Conservation (phyloP, 495 filamentous ascomycete species). For the Penicillium psychrofluorescens region DNA sequence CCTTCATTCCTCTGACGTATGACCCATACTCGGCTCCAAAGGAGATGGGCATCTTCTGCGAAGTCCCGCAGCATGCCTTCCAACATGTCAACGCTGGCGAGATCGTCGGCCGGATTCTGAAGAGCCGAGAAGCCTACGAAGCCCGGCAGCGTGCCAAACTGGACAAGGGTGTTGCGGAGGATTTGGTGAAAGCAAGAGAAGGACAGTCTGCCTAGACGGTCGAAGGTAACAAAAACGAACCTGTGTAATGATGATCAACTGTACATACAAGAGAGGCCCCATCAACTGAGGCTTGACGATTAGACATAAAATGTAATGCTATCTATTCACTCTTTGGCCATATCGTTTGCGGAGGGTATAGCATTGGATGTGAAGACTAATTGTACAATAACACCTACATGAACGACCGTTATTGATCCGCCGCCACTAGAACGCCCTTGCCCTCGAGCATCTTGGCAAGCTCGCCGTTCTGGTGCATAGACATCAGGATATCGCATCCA, state of each 20-base stretch:
- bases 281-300: conserved; percentile 10
- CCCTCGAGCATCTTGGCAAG: conserved; percentile 85
- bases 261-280: conserved; percentile 10
- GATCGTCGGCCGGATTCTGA: conserved; percentile 86
- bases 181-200: conserved; percentile 34
- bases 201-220: not conserved
- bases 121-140: conserved; percentile 76
- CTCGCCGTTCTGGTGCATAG: conserved; percentile 95
- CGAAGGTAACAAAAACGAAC: not conserved
- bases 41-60: conserved; percentile 68
- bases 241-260: conserved; percentile 9
- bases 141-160: conserved; percentile 84
- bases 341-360: not conserved
- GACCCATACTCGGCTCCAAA: conserved; percentile 81
- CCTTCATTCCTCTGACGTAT: conserved; percentile 78
- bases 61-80: conserved; percentile 67
- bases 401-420: conserved; percentile 28
- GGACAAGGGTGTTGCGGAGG: conserved; percentile 69
- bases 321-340: not conserved
- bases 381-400: too few species aligned
- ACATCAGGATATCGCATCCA: conserved; percentile 92
- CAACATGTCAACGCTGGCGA: conserved; percentile 83
- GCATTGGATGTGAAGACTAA: not conserved
- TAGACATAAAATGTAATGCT: not conserved
- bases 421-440: conserved; percentile 69